These are phyloP conservation scores for Letharia lupina DNA, from an alignment of 495 filamentous ascomycete species.

Conservation along the genomic window DNA sequence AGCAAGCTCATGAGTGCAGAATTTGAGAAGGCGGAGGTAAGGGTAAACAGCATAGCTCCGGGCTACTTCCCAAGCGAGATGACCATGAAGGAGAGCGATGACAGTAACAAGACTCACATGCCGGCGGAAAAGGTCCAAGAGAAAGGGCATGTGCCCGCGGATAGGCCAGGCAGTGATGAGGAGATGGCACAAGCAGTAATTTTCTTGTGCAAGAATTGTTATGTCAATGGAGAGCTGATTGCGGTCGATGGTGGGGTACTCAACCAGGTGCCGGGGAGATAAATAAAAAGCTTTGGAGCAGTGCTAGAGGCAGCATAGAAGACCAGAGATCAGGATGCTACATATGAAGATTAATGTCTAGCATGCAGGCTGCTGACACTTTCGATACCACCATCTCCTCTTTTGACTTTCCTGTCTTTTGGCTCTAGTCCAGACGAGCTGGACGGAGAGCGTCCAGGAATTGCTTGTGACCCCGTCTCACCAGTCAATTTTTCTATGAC, in stretches of 20 bases:
- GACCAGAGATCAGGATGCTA: not conserved
- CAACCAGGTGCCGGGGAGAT: conserved; percentile 29
- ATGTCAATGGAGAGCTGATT: conserved; percentile 55
- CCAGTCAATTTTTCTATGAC: conserved; percentile 68
- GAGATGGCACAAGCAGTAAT: conserved; percentile 41
- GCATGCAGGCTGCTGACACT: conserved; percentile 42
- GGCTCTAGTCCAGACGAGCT: conserved; percentile 28
- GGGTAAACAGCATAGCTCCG: conserved; percentile 43
- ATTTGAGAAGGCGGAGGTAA: conserved; percentile 36
- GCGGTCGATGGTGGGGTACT: conserved; percentile 53
- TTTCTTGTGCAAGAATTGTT: conserved; percentile 44
- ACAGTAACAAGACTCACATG: conserved; percentile 45
- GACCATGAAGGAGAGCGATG: conserved; percentile 50
- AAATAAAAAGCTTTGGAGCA: not conserved
- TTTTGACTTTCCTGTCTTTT: conserved; percentile 16
- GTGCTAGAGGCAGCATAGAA: not conserved
- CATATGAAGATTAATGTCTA: conserved; percentile 35
- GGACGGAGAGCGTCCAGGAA: conserved; percentile 26
- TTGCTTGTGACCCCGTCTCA: conserved; percentile 33
- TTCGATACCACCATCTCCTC: conserved; percentile 47
- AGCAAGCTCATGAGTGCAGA: conserved; percentile 37
- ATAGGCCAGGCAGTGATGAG: conserved; percentile 37
- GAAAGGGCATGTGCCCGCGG: conserved; percentile 41
- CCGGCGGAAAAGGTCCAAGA: conserved; percentile 38
- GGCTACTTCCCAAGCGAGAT: conserved; percentile 55